Evolutionary conservation across 164 flowering plant genomes (phyloP), one percentile per base, ranked within the genome.

Genomic region (Magnolia kwangsiensis): DNA sequence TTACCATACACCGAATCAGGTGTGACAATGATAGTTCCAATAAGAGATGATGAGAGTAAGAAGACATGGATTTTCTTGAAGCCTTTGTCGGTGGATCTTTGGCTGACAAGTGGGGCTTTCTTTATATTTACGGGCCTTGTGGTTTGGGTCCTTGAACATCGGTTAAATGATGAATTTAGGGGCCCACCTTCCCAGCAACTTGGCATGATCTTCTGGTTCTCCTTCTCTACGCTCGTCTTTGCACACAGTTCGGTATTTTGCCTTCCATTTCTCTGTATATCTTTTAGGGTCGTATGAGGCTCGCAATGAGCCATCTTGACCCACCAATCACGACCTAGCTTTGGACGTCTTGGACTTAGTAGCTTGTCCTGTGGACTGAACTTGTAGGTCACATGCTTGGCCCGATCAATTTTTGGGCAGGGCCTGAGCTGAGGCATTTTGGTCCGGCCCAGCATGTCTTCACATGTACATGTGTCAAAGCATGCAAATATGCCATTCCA

Each of bases 1-100:
- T 72, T 85, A 67, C 89, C 90, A 0, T 89, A 79, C 77, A 82
- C 85, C 1, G 86, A 82, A 59, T 84, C 89, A 0, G 88, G 87
- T 0, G 86, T 89, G 49, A 45, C 86, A 50, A 78, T 89, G 88
- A 50, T 89, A 0, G 83, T 79, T 1, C 81, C 82, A 24, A 20
- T 75, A 2, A 75, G 50, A 21, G 59, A 68, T 8, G 70, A 73
- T 10, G 76, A 66, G 14, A 29, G 29, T 8, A 77, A 76, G 61
- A 74, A 74, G 7, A 45, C 72, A 9, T 74, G 78, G 82, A 50
- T 66, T 2, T 80, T 85, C 75, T 49, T 83, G 69, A 78, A 78
- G 74, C 87, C 87, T 9, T 50, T 85, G 8, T 72, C 51, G 0
- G 9, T 10, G 31, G 78, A 78, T 3, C 73, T 85, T 20, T 85